phyloP scores from a whole-genome alignment of 2,329 filamentous ascomycete genomes.

The Chrysoporthe puriensis region DNA sequence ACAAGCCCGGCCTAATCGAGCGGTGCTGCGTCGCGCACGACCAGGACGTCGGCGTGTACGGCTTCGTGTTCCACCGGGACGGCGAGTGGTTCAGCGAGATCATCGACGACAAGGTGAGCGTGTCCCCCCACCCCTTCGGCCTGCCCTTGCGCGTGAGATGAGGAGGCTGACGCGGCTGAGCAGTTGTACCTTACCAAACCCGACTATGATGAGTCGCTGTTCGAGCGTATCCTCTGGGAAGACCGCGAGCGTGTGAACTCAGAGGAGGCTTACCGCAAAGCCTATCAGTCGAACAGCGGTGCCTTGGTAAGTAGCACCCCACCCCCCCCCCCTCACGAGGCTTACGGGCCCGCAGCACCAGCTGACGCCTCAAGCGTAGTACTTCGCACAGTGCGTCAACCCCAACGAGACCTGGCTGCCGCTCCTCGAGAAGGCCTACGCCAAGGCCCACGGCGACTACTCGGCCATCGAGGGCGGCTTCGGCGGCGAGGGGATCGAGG shows the following conservation, averaged over 20 bases:
- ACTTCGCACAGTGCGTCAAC: constrained; percentile 71
- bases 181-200: constrained; percentile 58
- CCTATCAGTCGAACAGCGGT: constrained; percentile 68
- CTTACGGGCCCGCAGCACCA: background rate
- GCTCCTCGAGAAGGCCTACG: constrained; percentile 73
- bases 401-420: constrained; percentile 75
- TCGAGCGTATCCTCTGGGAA: constrained; percentile 52
- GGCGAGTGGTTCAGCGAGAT: constrained; percentile 71
- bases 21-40: constrained; percentile 74
- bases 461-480: constrained; percentile 72
- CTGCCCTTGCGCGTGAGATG: too few relatives aligned
- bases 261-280: constrained; percentile 62
- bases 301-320: constrained; percentile 48
- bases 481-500: constrained; percentile 49
- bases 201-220: constrained; percentile 63
- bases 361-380: constrained; percentile 36
- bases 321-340: too few relatives aligned
- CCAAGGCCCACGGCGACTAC: constrained; percentile 77
- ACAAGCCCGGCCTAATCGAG: constrained; percentile 73
- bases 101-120: constrained; percentile 56
- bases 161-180: background rate
- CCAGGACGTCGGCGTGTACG: constrained; percentile 77
- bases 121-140: too few relatives aligned
- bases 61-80: constrained; percentile 82
- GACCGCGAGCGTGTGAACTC: constrained; percentile 53